These are phyloP conservation scores for Chionographis japonica DNA, from an alignment of 106 monocot species.

Conservation along the genomic window DNA sequence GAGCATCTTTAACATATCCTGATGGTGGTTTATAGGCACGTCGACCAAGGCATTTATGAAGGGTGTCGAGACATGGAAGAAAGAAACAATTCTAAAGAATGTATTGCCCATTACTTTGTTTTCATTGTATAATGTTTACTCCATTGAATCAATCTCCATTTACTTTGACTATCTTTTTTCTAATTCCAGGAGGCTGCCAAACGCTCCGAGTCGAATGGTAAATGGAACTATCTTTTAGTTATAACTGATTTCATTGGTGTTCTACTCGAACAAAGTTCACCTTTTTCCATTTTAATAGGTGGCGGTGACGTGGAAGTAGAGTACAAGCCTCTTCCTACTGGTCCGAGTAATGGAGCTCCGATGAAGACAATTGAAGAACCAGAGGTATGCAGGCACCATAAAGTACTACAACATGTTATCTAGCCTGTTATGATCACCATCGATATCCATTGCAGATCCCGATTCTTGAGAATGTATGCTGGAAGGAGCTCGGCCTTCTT, in stretches of 20 bases:
- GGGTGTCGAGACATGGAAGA: constrained; percentile 86
- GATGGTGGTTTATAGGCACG: constrained; percentile 35
- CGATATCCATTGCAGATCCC: constrained; percentile 27
- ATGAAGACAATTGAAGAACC: constrained; percentile 15
- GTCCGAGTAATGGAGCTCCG: constrained; percentile 15
- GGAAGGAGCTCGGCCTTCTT: constrained; percentile 82
- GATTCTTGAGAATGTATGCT: constrained; percentile 50
- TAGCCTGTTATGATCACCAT: neutral
- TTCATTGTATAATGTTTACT: neutral
- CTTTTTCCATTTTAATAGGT: neutral
- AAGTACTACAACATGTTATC: neutral
- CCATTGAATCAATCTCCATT: neutral
- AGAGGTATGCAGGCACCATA: constrained; percentile 28
- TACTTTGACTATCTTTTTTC: neutral
- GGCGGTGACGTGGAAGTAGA: constrained; percentile 33
- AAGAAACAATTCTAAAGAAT: constrained; percentile 67
- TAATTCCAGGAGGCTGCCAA: constrained; percentile 51
- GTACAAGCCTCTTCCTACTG: constrained; percentile 54
- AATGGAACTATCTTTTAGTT: neutral
- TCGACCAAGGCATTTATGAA: constrained; percentile 74
- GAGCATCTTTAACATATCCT: neutral
- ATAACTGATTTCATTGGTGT: no score
- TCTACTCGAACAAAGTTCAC: no score
- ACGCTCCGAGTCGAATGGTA: constrained; percentile 29
- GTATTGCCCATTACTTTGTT: constrained; percentile 13